A percentile compares a stretch with the other conserved stretches of the same genome.
phyloP scores from a whole-genome alignment of 768 basidiomycete genomes.

The Pholiota conissans region DNA sequence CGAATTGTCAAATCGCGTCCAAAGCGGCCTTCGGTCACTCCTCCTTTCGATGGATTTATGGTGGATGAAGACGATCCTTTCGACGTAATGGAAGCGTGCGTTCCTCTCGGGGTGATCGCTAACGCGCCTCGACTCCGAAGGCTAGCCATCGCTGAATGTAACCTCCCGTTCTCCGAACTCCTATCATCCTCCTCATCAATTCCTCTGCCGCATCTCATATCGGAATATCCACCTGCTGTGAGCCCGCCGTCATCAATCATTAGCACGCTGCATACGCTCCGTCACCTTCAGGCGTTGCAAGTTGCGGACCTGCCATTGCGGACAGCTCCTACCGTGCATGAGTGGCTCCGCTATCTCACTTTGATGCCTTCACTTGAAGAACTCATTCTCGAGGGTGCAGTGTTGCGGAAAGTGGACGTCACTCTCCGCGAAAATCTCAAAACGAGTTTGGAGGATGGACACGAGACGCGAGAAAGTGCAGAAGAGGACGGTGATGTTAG shows the following conservation, averaged over 20 bases:
- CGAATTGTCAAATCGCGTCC: neutral
- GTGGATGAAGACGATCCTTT: neutral
- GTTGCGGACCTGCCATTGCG: slow-evolving; percentile 1
- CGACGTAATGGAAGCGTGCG: neutral
- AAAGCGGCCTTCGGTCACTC: neutral
- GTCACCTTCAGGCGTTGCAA: neutral
- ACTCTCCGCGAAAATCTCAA: neutral
- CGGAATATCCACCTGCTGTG: neutral
- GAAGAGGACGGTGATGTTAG: neutral
- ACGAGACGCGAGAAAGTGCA: neutral
- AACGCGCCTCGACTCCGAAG: neutral
- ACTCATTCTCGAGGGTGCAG: slow-evolving; percentile 1
- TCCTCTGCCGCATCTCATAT: neutral
- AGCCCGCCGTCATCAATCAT: neutral
- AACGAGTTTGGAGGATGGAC: neutral
- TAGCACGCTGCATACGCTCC: neutral
- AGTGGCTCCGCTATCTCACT: neutral
- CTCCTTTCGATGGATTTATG: neutral
- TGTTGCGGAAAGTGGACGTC: neutral
- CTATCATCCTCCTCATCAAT: neutral
- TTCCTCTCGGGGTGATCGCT: neutral
- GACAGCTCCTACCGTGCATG: neutral
- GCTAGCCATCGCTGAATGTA: neutral
- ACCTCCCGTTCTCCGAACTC: neutral
- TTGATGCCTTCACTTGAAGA: neutral